A percentile compares a stretch with the other conserved stretches of the same genome.
Evolutionary conservation across 2,329 filamentous ascomycete species (phyloP).

Genomic region (Trichoderma sp.): DNA sequence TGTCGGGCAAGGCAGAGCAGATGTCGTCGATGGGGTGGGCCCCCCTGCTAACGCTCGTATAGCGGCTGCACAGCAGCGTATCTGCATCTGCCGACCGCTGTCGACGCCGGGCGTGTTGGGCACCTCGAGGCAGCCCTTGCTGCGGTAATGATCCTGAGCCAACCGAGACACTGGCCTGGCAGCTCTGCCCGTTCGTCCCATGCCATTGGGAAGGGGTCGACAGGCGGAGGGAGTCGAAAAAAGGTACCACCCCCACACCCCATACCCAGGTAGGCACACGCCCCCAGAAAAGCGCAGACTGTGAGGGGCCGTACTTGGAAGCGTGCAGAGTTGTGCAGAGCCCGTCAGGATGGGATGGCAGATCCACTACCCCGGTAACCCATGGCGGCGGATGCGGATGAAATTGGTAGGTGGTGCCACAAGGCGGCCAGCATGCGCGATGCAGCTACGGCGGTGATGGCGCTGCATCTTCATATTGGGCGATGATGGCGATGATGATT

Average conservation of each 20-base stretch:
- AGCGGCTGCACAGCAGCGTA: not conserved
- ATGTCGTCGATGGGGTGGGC: not conserved
- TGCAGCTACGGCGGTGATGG: not conserved
- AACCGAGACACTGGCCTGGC: constrained; percentile 14
- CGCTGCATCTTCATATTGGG: not conserved
- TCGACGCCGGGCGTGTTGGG: not conserved
- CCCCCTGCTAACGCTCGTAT: not conserved
- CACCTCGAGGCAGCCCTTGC: not conserved
- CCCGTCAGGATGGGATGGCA: constrained; percentile 15
- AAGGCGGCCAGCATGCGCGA: constrained; percentile 1
- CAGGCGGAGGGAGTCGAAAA: not conserved
- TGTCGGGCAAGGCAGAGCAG: not conserved
- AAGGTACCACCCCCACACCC: constrained; percentile 17
- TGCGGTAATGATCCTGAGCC: not conserved
- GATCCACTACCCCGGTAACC: constrained; percentile 25
- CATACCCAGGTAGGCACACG: not conserved
- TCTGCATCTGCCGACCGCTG: constrained; percentile 3
- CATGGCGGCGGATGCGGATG: constrained; percentile 17
- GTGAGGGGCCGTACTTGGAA: constrained; percentile 13
- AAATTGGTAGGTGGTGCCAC: constrained; percentile 8
- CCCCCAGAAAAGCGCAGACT: not conserved
- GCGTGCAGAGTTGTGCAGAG: constrained; percentile 11
- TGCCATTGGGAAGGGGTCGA: constrained; percentile 15
- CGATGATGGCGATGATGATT: not conserved
- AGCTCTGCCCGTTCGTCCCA: constrained; percentile 3